Evolutionary conservation across 1,284 basidiomycete species (phyloP).

Genomic region (Amylostereum areolatum): DNA sequence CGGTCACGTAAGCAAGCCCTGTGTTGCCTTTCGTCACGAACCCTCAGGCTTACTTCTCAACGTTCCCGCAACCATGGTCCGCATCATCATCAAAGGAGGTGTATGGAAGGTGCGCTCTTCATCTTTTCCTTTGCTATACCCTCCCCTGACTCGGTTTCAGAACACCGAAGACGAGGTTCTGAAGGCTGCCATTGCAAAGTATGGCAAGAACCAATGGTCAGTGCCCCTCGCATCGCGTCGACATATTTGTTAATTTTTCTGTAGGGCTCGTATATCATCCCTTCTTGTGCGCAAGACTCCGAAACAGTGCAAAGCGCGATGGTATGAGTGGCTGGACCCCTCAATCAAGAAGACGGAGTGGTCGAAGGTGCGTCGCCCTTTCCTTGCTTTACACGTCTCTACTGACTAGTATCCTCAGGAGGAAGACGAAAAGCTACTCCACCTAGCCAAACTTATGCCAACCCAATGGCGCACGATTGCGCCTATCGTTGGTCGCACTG

Average conservation of each 20-base stretch:
- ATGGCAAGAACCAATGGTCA: constrained; percentile 94
- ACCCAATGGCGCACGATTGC: constrained; percentile 99
- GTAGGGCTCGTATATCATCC: constrained; percentile 96
- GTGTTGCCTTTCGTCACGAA: too few relatives aligned
- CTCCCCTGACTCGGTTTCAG: constrained; percentile 30
- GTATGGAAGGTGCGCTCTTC: constrained; percentile 57
- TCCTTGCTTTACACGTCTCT: neutral
- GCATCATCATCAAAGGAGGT: constrained; percentile 93
- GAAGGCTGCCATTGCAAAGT: constrained; percentile 96
- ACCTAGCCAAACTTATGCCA: constrained; percentile 98
- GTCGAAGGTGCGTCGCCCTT: constrained; percentile 71
- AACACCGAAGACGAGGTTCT: constrained; percentile 97
- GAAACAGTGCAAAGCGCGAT: constrained; percentile 98
- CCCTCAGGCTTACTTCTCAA: too few relatives aligned
- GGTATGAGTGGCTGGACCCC: constrained; percentile 99
- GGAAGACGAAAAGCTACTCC: constrained; percentile 97
- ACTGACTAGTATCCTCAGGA: constrained; percentile 42
- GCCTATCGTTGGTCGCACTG: constrained; percentile 97
- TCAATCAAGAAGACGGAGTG: constrained; percentile 99
- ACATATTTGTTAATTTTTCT: neutral
- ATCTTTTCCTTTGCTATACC: neutral
- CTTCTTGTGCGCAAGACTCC: constrained; percentile 97
- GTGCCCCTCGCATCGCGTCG: too few relatives aligned
- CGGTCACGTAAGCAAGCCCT: too few relatives aligned
- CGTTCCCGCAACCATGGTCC: constrained; percentile 58